phyloP scores from a whole-genome alignment of 2,329 filamentous ascomycete genomes.

The Diaporthe citriasiana region DNA sequence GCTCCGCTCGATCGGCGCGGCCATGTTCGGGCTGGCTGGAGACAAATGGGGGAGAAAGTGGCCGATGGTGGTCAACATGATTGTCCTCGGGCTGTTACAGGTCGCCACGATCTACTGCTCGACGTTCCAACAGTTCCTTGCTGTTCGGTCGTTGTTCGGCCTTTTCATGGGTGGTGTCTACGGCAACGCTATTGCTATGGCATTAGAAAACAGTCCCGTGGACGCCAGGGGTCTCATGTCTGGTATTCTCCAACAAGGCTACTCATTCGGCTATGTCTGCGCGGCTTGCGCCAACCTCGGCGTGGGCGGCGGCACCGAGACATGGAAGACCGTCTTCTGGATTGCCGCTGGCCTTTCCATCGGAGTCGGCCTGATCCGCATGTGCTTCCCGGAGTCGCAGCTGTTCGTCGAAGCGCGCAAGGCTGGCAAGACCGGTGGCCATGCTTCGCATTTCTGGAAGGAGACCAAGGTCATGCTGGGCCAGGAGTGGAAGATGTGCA shows the following conservation, averaged over 20 bases:
- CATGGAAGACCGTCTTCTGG: conserved; percentile 85
- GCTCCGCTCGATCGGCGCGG: conserved; percentile 81
- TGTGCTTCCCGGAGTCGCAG: conserved; percentile 79
- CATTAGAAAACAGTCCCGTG: conserved; percentile 70
- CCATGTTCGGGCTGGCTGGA: conserved; percentile 81
- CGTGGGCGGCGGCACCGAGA: conserved; percentile 73
- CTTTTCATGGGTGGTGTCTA: conserved; percentile 87
- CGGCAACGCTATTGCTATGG: conserved; percentile 84
- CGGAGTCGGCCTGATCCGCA: conserved; percentile 75
- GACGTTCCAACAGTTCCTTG: conserved; percentile 82
- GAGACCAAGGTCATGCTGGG: conserved; percentile 78
- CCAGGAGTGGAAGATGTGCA: conserved; percentile 81
- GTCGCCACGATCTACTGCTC: conserved; percentile 82
- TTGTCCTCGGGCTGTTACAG: conserved; percentile 76
- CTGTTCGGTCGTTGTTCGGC: conserved; percentile 79
- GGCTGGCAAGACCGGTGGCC: conserved; percentile 64
- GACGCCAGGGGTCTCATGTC: conserved; percentile 85
- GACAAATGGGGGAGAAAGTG: conserved; percentile 87
- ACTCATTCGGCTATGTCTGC: conserved; percentile 84
- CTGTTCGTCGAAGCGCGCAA: conserved; percentile 81
- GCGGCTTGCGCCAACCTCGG: conserved; percentile 83
- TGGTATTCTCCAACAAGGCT: conserved; percentile 86
- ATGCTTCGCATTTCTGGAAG: conserved; percentile 72
- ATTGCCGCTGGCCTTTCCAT: conserved; percentile 77
- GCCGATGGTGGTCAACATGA: conserved; percentile 87